phyloP scores from a whole-genome alignment of 2,329 filamentous ascomycete genomes.

The Helotiales sp. region DNA sequence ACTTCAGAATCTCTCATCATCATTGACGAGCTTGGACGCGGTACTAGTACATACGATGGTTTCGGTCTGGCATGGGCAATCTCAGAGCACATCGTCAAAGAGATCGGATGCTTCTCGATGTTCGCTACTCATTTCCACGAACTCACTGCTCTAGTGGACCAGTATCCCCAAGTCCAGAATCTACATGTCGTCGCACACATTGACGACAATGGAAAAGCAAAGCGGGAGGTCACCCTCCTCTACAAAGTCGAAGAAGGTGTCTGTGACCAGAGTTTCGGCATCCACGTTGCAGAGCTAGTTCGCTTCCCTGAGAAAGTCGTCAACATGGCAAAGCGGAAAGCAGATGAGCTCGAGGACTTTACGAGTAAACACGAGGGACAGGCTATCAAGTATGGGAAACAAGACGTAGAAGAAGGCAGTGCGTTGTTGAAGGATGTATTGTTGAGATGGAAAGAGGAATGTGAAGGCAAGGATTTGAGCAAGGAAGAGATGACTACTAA shows the following conservation, averaged over 20 bases:
- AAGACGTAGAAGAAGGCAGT: slow-evolving; percentile 90
- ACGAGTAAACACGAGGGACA: slow-evolving; percentile 73
- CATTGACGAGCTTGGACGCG: slow-evolving; percentile 95
- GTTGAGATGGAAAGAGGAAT: slow-evolving; percentile 82
- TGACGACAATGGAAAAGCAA: slow-evolving; percentile 50
- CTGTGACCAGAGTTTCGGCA: slow-evolving; percentile 97
- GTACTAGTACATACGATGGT: slow-evolving; percentile 96
- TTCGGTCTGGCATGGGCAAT: slow-evolving; percentile 99
- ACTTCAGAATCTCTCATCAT: slow-evolving; percentile 96
- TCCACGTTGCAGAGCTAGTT: slow-evolving; percentile 96
- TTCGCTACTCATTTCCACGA: slow-evolving; percentile 99
- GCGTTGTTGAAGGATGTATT: slow-evolving; percentile 83
- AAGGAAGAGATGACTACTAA: slow-evolving; percentile 78
- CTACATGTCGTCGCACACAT: slow-evolving; percentile 97
- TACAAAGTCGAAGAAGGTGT: slow-evolving; percentile 97
- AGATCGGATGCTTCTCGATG: slow-evolving; percentile 91
- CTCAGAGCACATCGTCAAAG: slow-evolving; percentile 93
- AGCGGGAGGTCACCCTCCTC: slow-evolving; percentile 86
- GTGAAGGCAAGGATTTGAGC: slow-evolving; percentile 62
- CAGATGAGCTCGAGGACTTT: slow-evolving; percentile 97
- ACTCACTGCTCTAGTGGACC: slow-evolving; percentile 86
- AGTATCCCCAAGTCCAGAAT: slow-evolving; percentile 87
- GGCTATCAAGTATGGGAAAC: slow-evolving; percentile 69
- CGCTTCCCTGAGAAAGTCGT: slow-evolving; percentile 97
- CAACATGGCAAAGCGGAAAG: slow-evolving; percentile 98